Base-by-base conservation (phyloP, 2,329 filamentous ascomycete species). In the Diplodia mutila region DNA sequence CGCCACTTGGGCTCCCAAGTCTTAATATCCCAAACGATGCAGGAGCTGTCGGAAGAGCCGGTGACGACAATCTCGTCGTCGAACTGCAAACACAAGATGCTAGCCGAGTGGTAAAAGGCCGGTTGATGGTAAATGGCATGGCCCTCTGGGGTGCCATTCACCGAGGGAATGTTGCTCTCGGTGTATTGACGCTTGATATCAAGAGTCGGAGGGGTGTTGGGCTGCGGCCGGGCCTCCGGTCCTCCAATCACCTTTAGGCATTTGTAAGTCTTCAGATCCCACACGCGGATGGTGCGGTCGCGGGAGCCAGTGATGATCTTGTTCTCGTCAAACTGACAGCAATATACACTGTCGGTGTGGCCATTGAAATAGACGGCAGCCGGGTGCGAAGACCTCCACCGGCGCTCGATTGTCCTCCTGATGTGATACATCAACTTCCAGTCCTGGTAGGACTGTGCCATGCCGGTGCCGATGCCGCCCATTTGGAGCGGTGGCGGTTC, bases 281-380 rank as follows among this genome's bases (percentile, higher is more conserved):
- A 99, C 37, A 99, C 88, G 61, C 95, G 91, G 72, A 99, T 95
- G 0, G 95, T 98, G 77, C 92, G 92, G 80, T 99, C 95, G 70
- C 95, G 90, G 11, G 94, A 97, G 32, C 95, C 95, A 2, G 95
- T 98, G 71, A 99, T 94, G 75, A 98, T 97, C 80, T 98, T 99
- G 76, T 91, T 85, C 90, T 98, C 94, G 78, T 99, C 95, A 77
- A 98, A 99, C 76, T 99, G 95, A 67, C 97, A 87, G 79, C 95
- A 99, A 81, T 99, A 99, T 67, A 99, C 96, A 71, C 93, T 97
- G 78, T 99, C 95, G 29, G 90, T 89, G 77, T 99, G 95, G 2
- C 95, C 95, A 73, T 95, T 93, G 25, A 99, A 85, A 78, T 97
- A 98, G 67, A 97, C 89, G 0, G 93, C 90, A 54, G 88, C 90